phyloP scores from a whole-genome alignment of 2,329 filamentous ascomycete species.

The Fonsecaea multimorphosa region DNA sequence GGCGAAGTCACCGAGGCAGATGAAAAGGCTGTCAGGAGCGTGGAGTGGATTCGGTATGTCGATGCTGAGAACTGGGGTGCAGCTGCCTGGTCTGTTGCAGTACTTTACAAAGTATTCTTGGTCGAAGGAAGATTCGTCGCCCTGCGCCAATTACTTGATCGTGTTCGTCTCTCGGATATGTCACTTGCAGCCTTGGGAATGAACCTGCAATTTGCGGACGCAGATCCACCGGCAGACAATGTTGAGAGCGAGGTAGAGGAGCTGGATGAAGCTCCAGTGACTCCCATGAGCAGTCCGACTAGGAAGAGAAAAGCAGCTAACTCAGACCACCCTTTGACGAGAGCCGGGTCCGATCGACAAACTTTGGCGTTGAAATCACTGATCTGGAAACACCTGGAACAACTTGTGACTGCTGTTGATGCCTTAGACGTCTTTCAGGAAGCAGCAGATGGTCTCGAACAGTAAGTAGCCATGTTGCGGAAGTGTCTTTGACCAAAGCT shows the following conservation, averaged over 20 bases:
- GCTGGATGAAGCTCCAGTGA: conserved; percentile 41
- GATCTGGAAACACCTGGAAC: conserved; percentile 72
- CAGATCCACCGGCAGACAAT: conserved; percentile 39
- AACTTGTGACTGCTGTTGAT: conserved; percentile 69
- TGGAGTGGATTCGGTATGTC: conserved; percentile 84
- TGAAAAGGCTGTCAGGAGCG: conserved; percentile 75
- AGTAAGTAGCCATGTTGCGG: conserved; percentile 43
- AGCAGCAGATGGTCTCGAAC: conserved; percentile 54
- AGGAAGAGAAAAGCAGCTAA: conserved; percentile 40
- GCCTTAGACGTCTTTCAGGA: conserved; percentile 70
- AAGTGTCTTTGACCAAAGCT: conserved; percentile 2
- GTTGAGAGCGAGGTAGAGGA: conserved; percentile 34
- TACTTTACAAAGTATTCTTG: conserved; percentile 82
- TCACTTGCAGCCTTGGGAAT: conserved; percentile 50
- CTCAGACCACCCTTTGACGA: conserved; percentile 43
- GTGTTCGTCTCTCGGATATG: conserved; percentile 58
- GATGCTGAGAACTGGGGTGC: conserved; percentile 70
- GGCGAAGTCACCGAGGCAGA: conserved; percentile 64
- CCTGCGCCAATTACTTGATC: conserved; percentile 60
- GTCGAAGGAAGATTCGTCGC: conserved; percentile 66
- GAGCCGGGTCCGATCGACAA: conserved; percentile 47
- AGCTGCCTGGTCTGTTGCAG: conserved; percentile 70
- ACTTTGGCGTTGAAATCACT: conserved; percentile 62
- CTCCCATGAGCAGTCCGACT: conserved; percentile 39
- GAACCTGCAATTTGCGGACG: conserved; percentile 41